phyloP scores from a whole-genome alignment of 1,284 basidiomycete species.

The Leccinum pallidistipes region DNA sequence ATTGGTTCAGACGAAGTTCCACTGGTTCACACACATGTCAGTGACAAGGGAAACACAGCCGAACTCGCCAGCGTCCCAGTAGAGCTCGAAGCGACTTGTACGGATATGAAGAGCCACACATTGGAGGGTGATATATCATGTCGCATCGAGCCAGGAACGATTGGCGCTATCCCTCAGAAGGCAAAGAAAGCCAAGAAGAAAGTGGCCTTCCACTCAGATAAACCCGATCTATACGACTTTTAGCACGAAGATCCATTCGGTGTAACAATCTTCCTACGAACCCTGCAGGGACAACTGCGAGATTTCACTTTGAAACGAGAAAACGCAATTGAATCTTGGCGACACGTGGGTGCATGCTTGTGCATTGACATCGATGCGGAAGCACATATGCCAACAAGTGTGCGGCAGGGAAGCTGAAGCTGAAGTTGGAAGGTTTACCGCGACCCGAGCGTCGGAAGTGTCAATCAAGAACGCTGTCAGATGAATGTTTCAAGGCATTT shows the following conservation, averaged over 20 bases:
- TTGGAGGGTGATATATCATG: constrained; percentile 2
- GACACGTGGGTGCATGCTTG: background rate
- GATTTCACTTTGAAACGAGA: background rate
- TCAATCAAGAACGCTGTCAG: constrained; percentile 8
- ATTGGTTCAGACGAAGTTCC: constrained; percentile 24
- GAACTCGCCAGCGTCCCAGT: constrained; percentile 26
- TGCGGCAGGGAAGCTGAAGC: background rate
- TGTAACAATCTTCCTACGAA: background rate
- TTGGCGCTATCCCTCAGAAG: constrained; percentile 24
- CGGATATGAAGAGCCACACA: background rate
- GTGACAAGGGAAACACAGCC: constrained; percentile 1
- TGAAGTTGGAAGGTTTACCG: background rate
- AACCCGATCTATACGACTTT: constrained; percentile 65
- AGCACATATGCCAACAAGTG: background rate
- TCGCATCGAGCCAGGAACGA: constrained; percentile 1
- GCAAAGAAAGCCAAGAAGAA: constrained; percentile 56
- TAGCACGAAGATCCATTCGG: constrained; percentile 22
- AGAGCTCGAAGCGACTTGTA: constrained; percentile 26
- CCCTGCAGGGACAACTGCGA: background rate
- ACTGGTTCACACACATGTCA: constrained; percentile 18
- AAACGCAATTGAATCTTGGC: background rate
- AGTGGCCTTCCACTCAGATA: constrained; percentile 69
- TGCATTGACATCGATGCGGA: background rate
- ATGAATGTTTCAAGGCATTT: constrained; percentile 17
- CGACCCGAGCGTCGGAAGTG: constrained; percentile 14